These are phyloP conservation scores for Zygnema circumcarinatum DNA, from an alignment of 139 green algal species.

Conservation along the genomic window DNA sequence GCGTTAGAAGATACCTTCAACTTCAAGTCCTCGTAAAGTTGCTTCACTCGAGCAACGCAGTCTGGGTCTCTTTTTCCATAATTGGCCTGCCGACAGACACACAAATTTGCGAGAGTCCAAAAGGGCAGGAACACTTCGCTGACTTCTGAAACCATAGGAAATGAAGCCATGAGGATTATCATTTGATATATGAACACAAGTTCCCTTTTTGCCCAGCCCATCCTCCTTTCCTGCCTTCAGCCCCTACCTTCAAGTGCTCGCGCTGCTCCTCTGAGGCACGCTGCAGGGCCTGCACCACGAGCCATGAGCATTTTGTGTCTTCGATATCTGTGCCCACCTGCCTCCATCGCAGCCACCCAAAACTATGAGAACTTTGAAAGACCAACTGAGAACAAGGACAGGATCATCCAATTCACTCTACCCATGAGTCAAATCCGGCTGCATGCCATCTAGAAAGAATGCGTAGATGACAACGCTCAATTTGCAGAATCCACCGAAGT, in stretches of 20 bases:
- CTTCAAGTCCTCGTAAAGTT: constrained; percentile 84
- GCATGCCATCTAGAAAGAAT: too few species aligned
- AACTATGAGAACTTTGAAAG: too few species aligned
- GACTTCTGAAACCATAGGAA: neutral
- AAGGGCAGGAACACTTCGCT: neutral
- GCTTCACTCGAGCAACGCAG: constrained; percentile 83
- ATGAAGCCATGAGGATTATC: neutral
- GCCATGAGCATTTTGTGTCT: constrained; percentile 99
- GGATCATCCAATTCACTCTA: too few species aligned
- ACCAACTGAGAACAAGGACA: too few species aligned
- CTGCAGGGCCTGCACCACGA: constrained; percentile 92
- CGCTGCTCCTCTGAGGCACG: constrained; percentile 79
- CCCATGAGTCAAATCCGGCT: too few species aligned
- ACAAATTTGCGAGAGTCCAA: neutral
- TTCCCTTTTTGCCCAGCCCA: neutral
- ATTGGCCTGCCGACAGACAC: constrained; percentile 70
- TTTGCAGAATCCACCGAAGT: too few species aligned
- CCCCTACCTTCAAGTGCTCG: constrained; percentile 74
- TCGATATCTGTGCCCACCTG: constrained; percentile 97
- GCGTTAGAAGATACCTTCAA: constrained; percentile 78
- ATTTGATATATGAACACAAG: too few species aligned
- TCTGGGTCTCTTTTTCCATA: constrained; percentile 85
- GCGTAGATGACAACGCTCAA: too few species aligned
- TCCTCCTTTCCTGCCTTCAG: neutral
- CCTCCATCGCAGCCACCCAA: constrained; percentile 50